These are phyloP conservation scores for Talaromyces stipitatus DNA, from an alignment of 495 filamentous ascomycete species.

Conservation along the genomic window DNA sequence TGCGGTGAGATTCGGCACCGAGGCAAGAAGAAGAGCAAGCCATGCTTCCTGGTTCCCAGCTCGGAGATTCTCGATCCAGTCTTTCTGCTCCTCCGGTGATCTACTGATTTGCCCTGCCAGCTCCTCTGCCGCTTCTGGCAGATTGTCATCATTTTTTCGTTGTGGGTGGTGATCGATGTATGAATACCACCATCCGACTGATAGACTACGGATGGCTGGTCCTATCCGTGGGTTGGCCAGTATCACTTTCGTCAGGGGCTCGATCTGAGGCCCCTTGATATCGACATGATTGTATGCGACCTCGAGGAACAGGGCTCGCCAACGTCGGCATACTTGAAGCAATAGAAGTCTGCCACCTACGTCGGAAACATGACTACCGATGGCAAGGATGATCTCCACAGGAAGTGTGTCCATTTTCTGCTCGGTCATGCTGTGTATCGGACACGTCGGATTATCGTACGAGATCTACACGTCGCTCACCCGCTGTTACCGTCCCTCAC, in stretches of 20 bases:
- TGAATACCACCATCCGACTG: not conserved
- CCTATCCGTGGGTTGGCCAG: not conserved
- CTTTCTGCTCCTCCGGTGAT: not conserved
- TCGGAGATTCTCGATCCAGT: slow-evolving; percentile 5
- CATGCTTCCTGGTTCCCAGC: slow-evolving; percentile 3
- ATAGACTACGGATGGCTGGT: not conserved
- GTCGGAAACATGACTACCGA: too few relatives aligned
- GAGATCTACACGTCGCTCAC: too few relatives aligned
- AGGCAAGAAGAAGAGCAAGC: slow-evolving; percentile 7
- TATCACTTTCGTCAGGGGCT: not conserved
- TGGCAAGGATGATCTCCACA: too few relatives aligned
- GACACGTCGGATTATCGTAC: too few relatives aligned
- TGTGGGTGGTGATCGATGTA: too few relatives aligned
- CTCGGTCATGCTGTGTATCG: too few relatives aligned
- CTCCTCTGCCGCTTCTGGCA: not conserved
- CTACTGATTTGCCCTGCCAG: not conserved
- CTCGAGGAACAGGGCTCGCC: not conserved
- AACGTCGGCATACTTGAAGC: not conserved
- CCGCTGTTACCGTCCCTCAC: too few relatives aligned
- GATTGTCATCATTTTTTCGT: not conserved
- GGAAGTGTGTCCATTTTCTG: too few relatives aligned
- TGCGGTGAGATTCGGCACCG: not conserved
- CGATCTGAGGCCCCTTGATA: not conserved
- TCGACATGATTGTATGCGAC: not conserved
- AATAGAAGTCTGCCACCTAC: too few relatives aligned